These are phyloP conservation scores for Trichophyton simii DNA, from an alignment of 2,329 filamentous ascomycete genomes.

Conservation along the genomic window DNA sequence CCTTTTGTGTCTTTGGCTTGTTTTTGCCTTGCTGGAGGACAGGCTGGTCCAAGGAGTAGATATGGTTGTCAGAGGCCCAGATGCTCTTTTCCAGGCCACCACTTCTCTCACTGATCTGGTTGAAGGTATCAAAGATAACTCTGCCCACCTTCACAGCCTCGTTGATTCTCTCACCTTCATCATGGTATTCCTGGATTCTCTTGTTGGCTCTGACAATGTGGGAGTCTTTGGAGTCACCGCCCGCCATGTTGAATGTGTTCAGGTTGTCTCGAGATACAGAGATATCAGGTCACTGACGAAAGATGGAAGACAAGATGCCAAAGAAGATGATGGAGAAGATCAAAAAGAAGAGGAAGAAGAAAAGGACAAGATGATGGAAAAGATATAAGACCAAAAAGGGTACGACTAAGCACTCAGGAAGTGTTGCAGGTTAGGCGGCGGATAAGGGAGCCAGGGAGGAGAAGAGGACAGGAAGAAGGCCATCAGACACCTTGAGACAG, in stretches of 20 bases:
- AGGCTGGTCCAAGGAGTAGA: neutral
- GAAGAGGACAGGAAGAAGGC: neutral
- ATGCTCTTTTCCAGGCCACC: slow-evolving; percentile 10
- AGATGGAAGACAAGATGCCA: neutral
- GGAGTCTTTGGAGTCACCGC: neutral
- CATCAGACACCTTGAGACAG: neutral
- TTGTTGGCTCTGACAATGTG: no score
- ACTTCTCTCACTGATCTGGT: slow-evolving; percentile 7
- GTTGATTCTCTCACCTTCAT: slow-evolving; percentile 2
- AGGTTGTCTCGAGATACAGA: neutral
- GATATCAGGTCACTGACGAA: neutral
- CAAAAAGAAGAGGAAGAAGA: neutral
- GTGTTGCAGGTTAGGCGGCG: neutral
- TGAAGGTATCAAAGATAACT: slow-evolving; percentile 9
- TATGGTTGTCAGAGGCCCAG: slow-evolving; percentile 8
- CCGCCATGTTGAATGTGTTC: neutral
- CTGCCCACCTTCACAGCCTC: slow-evolving; percentile 1
- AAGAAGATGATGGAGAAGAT: neutral
- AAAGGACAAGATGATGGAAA: neutral
- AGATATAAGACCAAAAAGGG: neutral
- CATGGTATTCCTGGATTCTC: neutral
- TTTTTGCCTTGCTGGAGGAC: neutral
- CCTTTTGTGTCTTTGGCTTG: neutral
- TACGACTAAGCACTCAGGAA: neutral
- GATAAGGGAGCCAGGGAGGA: neutral